A percentile compares a stretch with the other conserved stretches of the same genome.
Evolutionary conservation across 2,329 filamentous ascomycete genomes (phyloP).

Genomic region (Exophiala viscosa): DNA sequence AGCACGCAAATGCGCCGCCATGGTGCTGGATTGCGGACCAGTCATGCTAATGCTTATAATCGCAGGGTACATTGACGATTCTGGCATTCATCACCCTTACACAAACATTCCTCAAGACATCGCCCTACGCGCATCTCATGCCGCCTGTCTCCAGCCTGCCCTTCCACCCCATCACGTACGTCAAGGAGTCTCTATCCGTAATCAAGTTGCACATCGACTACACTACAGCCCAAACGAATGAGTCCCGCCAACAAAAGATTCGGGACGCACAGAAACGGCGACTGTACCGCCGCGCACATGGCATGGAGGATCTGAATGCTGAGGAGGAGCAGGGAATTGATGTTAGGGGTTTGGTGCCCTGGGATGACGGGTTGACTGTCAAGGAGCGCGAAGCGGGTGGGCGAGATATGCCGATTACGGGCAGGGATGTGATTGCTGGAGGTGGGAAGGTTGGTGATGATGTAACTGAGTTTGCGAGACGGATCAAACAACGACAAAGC

Average conservation of each 20-base stretch:
- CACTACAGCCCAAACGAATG: slow-evolving; percentile 63
- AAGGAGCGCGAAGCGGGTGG: slow-evolving; percentile 34
- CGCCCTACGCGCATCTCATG: slow-evolving; percentile 74
- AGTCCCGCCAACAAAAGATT: slow-evolving; percentile 67
- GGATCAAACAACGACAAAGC: slow-evolving; percentile 10
- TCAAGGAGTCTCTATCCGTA: slow-evolving; percentile 65
- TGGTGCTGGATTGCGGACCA: too few relatives aligned
- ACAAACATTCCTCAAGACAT: slow-evolving; percentile 45
- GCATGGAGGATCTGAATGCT: slow-evolving; percentile 57
- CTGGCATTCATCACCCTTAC: slow-evolving; percentile 31
- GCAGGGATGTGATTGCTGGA: slow-evolving; percentile 33
- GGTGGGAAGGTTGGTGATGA: slow-evolving; percentile 14
- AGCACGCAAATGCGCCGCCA: not conserved
- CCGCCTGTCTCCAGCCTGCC: slow-evolving; percentile 67
- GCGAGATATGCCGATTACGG: slow-evolving; percentile 21
- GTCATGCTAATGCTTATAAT: too few relatives aligned
- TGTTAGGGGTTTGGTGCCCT: slow-evolving; percentile 28
- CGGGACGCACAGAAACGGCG: slow-evolving; percentile 86
- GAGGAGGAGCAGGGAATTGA: slow-evolving; percentile 36
- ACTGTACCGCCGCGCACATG: slow-evolving; percentile 82
- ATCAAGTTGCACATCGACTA: slow-evolving; percentile 73
- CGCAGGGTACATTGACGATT: slow-evolving; percentile 45
- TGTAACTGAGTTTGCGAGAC: slow-evolving; percentile 16
- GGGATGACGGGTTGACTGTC: slow-evolving; percentile 40
- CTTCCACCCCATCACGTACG: slow-evolving; percentile 65